These are phyloP conservation scores for Chaetomiaceae sp. DNA, from an alignment of 2,329 filamentous ascomycete species.

Conservation along the genomic window DNA sequence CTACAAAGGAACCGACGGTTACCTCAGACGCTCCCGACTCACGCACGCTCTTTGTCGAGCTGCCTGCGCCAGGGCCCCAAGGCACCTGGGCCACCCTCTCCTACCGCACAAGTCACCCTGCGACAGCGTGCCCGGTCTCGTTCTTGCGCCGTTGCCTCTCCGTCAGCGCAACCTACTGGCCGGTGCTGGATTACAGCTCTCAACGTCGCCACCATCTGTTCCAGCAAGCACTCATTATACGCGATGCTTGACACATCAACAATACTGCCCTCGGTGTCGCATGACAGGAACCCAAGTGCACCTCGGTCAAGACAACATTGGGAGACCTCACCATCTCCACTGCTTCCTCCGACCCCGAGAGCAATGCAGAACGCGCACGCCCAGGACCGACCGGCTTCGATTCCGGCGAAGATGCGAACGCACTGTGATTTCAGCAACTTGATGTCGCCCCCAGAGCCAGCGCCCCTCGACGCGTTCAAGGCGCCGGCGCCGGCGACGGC, in stretches of 20 bases:
- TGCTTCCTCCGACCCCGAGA: slow-evolving; percentile 16
- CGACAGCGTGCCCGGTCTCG: background rate
- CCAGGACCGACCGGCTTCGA: background rate
- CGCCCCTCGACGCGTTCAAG: slow-evolving; percentile 47
- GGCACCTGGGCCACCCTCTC: background rate
- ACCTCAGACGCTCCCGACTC: slow-evolving; percentile 5
- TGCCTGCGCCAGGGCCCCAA: background rate
- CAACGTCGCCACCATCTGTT: slow-evolving; percentile 16
- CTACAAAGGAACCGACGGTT: slow-evolving; percentile 4
- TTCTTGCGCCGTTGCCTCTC: background rate
- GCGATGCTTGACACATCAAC: no score
- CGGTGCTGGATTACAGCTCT: slow-evolving; percentile 16
- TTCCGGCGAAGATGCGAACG: slow-evolving; percentile 32
- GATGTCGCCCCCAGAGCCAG: slow-evolving; percentile 57
- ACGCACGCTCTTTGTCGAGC: slow-evolving; percentile 4
- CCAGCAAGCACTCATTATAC: slow-evolving; percentile 16
- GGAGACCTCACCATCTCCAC: slow-evolving; percentile 12
- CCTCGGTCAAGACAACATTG: slow-evolving; percentile 6
- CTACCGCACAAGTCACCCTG: background rate
- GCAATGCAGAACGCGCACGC: slow-evolving; percentile 11
- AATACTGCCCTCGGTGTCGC: slow-evolving; percentile 12
- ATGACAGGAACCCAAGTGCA: slow-evolving; percentile 7
- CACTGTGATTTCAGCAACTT: slow-evolving; percentile 46
- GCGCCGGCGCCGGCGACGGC: slow-evolving; percentile 25
- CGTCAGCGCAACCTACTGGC: background rate